Evolutionary conservation across 441 rosid species (phyloP), one percentile per base, ranked within the genome.

Genomic region (Macaranga tanarius): DNA sequence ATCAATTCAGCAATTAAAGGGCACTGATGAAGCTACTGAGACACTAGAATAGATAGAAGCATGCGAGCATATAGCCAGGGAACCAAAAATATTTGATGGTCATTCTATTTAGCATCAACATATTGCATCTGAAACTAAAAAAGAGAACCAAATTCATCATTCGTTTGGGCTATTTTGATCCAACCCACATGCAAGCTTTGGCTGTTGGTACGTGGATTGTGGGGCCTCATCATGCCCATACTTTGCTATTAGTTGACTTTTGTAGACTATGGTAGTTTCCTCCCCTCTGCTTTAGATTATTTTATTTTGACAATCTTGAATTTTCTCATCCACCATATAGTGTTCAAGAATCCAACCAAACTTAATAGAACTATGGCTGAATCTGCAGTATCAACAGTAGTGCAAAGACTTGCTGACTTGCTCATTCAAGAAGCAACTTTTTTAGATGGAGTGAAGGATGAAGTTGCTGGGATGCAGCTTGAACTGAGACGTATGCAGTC

Each of bases 331-430:
- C 19, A 56, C 60, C 60, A 2, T 56, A 16, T 2, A 22, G 22
- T 38, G 17, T 40, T 6, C 17, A 38, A 34, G 6, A 62, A 34
- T 4, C 25, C 17, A 20, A 38, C 0, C 26, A 40, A 62, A 34
- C 47, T 34, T 20, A 19, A 20, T 7, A 20, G 12, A 22, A 50
- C 20, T 47, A 84, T 86, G 90, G 86, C 88, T 22, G 90, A 86
- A 47, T 71, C 76, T 73, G 80, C 79, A 44, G 88, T 86, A 5
- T 66, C 70, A n/a, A 60, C 19, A 58, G 79, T 64, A 19, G 62
- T 76, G 17, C 61, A 45, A 50, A 40, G 28, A 40, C 56, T 85
- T 9, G 69, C 76, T 25, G 78, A 73, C 50, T 78, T 80, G 56
- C 84, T 87, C 1, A 66, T 63, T 8, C 75, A 75, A 8, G 84